Evolutionary conservation across 345 rosid genomes (phyloP).

Genomic region (Erodium maritimum): DNA sequence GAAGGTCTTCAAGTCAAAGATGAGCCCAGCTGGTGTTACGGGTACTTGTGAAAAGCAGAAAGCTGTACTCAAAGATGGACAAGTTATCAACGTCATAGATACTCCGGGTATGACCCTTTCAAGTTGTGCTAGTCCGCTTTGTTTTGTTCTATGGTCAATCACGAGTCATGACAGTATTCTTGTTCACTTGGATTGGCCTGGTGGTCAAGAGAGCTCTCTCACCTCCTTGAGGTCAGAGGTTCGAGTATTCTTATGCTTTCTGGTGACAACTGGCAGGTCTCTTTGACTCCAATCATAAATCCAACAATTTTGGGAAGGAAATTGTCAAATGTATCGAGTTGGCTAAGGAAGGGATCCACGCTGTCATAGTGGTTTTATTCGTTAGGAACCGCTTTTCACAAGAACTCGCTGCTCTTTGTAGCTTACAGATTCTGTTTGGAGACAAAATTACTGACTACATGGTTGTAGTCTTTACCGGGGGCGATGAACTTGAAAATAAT

Average conservation of each 20-base stretch:
- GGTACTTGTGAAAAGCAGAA: conserved; percentile 54
- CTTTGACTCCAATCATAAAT: conserved; percentile 55
- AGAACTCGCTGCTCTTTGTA: conserved; percentile 53
- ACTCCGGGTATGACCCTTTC: conserved; percentile 57
- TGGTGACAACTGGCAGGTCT: conserved; percentile 49
- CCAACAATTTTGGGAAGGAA: conserved; percentile 68
- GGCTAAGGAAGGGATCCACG: conserved; percentile 87
- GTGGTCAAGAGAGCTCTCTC: too few species aligned
- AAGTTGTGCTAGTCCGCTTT: neutral
- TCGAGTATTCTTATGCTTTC: neutral
- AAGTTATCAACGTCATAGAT: conserved; percentile 65
- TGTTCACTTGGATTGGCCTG: too few species aligned
- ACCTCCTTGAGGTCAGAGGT: too few species aligned
- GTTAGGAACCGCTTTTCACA: conserved; percentile 52
- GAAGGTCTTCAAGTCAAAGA: conserved; percentile 57
- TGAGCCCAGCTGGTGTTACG: conserved; percentile 63
- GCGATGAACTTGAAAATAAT: conserved; percentile 75
- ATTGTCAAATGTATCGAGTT: conserved; percentile 65
- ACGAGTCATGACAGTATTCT: neutral
- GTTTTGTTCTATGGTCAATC: neutral
- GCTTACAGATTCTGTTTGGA: conserved; percentile 69
- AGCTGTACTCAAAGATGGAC: conserved; percentile 47
- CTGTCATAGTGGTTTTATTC: conserved; percentile 59
- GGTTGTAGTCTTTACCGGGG: conserved; percentile 86
- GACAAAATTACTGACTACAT: conserved; percentile 57